These are phyloP conservation scores for Volvox carteri DNA, from an alignment of 163 green algal genomes.

Conservation along the genomic window DNA sequence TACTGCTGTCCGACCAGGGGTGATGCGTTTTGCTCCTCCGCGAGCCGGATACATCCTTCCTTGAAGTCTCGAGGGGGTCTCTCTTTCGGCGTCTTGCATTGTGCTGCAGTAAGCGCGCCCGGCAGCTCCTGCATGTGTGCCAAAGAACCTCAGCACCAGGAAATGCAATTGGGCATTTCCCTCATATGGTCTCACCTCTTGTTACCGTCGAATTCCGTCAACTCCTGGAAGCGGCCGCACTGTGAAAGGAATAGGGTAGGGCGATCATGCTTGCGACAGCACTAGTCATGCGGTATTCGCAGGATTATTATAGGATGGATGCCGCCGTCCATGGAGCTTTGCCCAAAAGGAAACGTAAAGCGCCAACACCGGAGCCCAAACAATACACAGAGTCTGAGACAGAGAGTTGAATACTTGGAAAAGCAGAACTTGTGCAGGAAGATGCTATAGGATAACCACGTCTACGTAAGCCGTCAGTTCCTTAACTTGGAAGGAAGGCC, in stretches of 20 bases:
- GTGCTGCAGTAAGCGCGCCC: slow-evolving; percentile 73
- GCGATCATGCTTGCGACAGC: too few species aligned
- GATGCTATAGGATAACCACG: too few species aligned
- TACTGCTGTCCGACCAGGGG: slow-evolving; percentile 41
- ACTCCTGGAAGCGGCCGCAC: slow-evolving; percentile 81
- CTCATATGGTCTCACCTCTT: slow-evolving; percentile 62
- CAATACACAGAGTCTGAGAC: too few species aligned
- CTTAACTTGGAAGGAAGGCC: too few species aligned
- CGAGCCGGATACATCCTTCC: background rate
- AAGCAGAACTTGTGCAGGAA: too few species aligned
- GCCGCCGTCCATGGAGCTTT: too few species aligned
- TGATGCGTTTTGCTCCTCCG: slow-evolving; percentile 32
- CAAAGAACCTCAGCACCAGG: background rate
- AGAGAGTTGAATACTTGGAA: too few species aligned
- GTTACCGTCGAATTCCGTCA: slow-evolving; percentile 78
- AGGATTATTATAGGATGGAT: too few species aligned
- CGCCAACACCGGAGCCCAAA: too few species aligned
- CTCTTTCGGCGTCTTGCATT: slow-evolving; percentile 76
- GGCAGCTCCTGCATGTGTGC: slow-evolving; percentile 78
- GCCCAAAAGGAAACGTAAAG: too few species aligned
- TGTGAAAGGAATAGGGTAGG: slow-evolving; percentile 66
- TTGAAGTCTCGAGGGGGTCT: slow-evolving; percentile 27
- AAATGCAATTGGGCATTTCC: background rate
- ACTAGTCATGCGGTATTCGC: too few species aligned
- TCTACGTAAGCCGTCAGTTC: too few species aligned